Evolutionary conservation across 1,284 basidiomycete genomes (phyloP).

Genomic region (Moesziomyces sp.): DNA sequence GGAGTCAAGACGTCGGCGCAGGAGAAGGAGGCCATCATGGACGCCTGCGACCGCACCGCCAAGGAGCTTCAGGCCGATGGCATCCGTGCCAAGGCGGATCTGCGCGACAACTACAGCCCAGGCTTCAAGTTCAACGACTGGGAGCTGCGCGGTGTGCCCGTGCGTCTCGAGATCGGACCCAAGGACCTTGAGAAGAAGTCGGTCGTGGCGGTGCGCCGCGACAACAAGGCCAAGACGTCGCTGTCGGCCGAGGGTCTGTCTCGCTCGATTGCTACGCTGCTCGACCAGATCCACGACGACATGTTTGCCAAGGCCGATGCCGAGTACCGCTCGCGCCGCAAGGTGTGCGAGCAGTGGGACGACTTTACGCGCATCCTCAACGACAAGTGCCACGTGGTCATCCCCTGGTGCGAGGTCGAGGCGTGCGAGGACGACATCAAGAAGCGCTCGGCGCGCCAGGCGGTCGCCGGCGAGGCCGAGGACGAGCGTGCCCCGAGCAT

Average conservation of each 20-base stretch:
- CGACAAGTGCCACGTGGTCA: slow-evolving; percentile 84
- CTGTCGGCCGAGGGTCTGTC: slow-evolving; percentile 42
- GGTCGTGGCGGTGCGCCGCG: slow-evolving; percentile 86
- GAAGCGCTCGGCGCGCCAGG: slow-evolving; percentile 78
- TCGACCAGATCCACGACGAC: slow-evolving; percentile 87
- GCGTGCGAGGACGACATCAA: slow-evolving; percentile 98
- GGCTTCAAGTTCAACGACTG: slow-evolving; percentile 99
- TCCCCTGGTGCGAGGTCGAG: slow-evolving; percentile 97
- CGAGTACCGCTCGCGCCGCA: slow-evolving; percentile 79
- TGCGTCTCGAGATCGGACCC: slow-evolving; percentile 96
- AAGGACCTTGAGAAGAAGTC: slow-evolving; percentile 87
- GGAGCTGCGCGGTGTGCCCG: slow-evolving; percentile 89
- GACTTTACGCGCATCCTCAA: slow-evolving; percentile 89
- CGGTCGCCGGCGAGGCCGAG: slow-evolving; percentile 52
- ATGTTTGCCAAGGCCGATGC: slow-evolving; percentile 86
- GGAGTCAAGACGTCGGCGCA: slow-evolving; percentile 70
- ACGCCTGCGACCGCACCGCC: slow-evolving; percentile 75
- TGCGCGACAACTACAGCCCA: slow-evolving; percentile 94
- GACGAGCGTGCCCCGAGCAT: slow-evolving; percentile 93
- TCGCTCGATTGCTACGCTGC: slow-evolving; percentile 70
- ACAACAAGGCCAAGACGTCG: slow-evolving; percentile 74
- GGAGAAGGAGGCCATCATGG: slow-evolving; percentile 78
- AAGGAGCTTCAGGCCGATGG: slow-evolving; percentile 72
- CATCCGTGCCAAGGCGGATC: slow-evolving; percentile 87
- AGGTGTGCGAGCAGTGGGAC: slow-evolving; percentile 85